Evolutionary conservation across 345 rosid species (phyloP), one percentile per base, ranked within the genome.

Genomic region (Syzygium oleosum): DNA sequence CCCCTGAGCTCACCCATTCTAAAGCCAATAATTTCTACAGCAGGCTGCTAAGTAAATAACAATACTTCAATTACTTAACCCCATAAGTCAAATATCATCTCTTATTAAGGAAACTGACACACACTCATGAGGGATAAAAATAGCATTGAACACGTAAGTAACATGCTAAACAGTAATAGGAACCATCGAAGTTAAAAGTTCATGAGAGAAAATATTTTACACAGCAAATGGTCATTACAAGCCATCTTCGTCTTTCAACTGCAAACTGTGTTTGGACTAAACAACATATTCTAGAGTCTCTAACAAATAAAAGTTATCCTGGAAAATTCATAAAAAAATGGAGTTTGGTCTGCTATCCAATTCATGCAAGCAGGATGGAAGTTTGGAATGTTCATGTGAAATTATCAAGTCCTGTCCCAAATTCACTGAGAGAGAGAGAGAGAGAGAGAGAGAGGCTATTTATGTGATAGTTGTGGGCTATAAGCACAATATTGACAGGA

Each of bases 1-100:
- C 98, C 98, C 91, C 94, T 94, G 73, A 97, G 93, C 92, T 97
- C 99, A 91, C 98, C 99, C 96, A 97, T 93, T 91, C 99, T 95
- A 89, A 97, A 97, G 88, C 94, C 97, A 87, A 97, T 95, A 85
- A 95, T 43, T 5, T 43, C 46, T 43, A 43, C 46, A 86, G 99
- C 97, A 90, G 99, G 99, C 99, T 97, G 97, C 96, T 94, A 93
- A 86, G 91, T 91, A 92, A 92, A 86, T 90, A 89, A 90, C 68
- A 89, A 51, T 22, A 58, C 43, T 46, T 51, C 85, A 68, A 84
- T 89, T 61, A 86, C n/a, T 83, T 34, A 41, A 23, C 77, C 27
- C 84, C 52, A 65, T 31, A 43, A 41, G 31, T 79, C 51, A 79
- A 38, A 79, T 51, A 43, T 51, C 52, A 43, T 21, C 23, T 79